Evolutionary conservation across 805 yeast genomes (phyloP), one percentile per base, ranked within the genome.

Genomic region (Saturnispora silvae): DNA sequence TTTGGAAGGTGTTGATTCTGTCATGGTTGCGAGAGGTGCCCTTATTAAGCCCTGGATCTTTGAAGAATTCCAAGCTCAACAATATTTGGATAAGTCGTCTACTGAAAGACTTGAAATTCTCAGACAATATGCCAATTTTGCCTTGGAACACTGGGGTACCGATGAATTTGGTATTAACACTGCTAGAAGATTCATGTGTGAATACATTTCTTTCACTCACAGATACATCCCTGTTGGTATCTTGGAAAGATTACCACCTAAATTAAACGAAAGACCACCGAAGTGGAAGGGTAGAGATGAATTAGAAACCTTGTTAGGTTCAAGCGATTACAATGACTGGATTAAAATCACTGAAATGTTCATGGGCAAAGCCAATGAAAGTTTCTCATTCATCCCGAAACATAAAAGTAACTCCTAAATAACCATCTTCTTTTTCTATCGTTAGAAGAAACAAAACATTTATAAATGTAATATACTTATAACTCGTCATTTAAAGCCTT

Each of bases 11-110:
- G 77, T 89, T 40, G 98, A 92, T 61, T 76, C 92, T 22, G 94
- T 86, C 14, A 92, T 94, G 96, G 84, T 92, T 38, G 98, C 97
- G 3, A 72, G 99, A 52, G 98, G 97, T 39, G 97, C 97, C 2
- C 70, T 92, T 46, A 87, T 92, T 56, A 92, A 92, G 61, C 99
- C 99, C 25, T 92, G 99, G 99, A 83, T 92, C 35, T 92, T 89
- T 49, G 96, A 92, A 63, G 99, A 92, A 61, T 73, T 92, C 40
- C 94, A 89, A 41, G 67, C 89, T 5, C 75, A 77, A 50, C 97
- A 92, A 59, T 77, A 85, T 56, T 60, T 92, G 44, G 99, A 92
- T 58, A 92, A 89, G 62, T 67, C 84, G 2, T 78, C 95, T n/a
- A 65, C 79, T 16, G 96, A 92, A 60, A 73, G 99, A 57, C 70